Evolutionary conservation across 495 filamentous ascomycete genomes (phyloP), one percentile per base, ranked within the genome.

Genomic region (Copromyces sp.): DNA sequence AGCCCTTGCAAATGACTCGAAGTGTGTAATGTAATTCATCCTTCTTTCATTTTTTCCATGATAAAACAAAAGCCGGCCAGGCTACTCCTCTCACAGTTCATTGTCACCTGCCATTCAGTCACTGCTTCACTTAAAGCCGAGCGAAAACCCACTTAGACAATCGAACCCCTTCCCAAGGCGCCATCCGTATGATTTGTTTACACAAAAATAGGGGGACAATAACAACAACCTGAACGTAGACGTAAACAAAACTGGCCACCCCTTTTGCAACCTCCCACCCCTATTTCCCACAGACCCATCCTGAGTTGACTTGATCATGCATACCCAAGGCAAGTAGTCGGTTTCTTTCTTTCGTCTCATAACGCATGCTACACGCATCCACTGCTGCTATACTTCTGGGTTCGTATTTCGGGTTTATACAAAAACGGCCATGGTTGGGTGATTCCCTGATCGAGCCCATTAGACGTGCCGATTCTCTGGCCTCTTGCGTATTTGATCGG

Each of bases 171-270:
- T 35, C 6, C 29, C 29, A 65, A 29, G 29, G 53, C 53, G 53
- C 53, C 53, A 65, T 65, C 53, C 53, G 53, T 65, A 65, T 65
- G 53, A 65, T 65, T 65, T 65, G 53, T 65, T 65, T 65, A 65
- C 12, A 35, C 29, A 65, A 17, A 17, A 65, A 65, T 65, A 65
- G 53, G 53, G 53, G 29, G 32, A 35, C 29, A 9, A 65, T 37
- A 29, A 59, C 29, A 37, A 65, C 41, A 44, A 12, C 24, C 53
- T 35, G 29, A 65, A 65, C 29, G 29, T 65, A 35, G 8, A 65
- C 29, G 29, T 8, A 35, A 65, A 8, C 53, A 65, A 65, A 35
- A 65, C 53, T 65, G 53, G 53, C 29, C 53, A 35, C 29, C 53
- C 53, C 29, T 35, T 65, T 32, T 65, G 53, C 29, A 61, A 32